Evolutionary conservation across 768 basidiomycete species (phyloP).

Genomic region (Auricularia sp.): DNA sequence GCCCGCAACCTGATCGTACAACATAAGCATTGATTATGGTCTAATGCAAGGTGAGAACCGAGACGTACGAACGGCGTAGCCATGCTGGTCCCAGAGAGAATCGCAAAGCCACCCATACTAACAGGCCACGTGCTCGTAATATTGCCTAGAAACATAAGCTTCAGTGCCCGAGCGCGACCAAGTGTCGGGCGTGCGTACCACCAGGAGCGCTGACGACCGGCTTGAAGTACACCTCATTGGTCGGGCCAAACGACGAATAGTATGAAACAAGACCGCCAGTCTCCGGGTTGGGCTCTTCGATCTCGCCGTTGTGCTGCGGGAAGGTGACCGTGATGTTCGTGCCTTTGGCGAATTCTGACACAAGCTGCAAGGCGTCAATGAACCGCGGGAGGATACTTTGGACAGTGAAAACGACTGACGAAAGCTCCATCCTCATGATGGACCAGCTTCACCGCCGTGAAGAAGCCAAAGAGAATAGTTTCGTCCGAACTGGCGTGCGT

Average conservation of each 20-base stretch:
- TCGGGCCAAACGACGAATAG: slow-evolving; percentile 17
- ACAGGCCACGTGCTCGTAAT: slow-evolving; percentile 12
- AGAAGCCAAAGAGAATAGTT: slow-evolving; percentile 34
- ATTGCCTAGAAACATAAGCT: slow-evolving; percentile 1
- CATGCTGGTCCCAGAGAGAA: slow-evolving; percentile 11
- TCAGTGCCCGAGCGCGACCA: neutral
- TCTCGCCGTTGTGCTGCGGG: slow-evolving; percentile 4
- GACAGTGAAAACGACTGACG: neutral
- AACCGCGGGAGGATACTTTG: neutral
- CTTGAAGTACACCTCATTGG: slow-evolving; percentile 10
- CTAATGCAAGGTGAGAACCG: no score
- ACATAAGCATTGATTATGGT: no score
- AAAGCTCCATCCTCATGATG: neutral
- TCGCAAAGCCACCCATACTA: slow-evolving; percentile 6
- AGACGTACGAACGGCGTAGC: slow-evolving; percentile 2
- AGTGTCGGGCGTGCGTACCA: neutral
- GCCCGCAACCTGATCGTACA: slow-evolving; percentile 10
- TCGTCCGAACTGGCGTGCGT: slow-evolving; percentile 35
- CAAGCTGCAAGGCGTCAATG: neutral
- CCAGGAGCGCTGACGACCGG: slow-evolving; percentile 7
- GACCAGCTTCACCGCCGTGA: slow-evolving; percentile 21
- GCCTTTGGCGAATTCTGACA: neutral
- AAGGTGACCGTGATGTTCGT: slow-evolving; percentile 2
- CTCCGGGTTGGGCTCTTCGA: slow-evolving; percentile 15
- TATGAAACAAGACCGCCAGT: slow-evolving; percentile 17